These are phyloP conservation scores for Nelumbo lutea DNA, from an alignment of 164 flowering plant genomes.

Conservation along the genomic window DNA sequence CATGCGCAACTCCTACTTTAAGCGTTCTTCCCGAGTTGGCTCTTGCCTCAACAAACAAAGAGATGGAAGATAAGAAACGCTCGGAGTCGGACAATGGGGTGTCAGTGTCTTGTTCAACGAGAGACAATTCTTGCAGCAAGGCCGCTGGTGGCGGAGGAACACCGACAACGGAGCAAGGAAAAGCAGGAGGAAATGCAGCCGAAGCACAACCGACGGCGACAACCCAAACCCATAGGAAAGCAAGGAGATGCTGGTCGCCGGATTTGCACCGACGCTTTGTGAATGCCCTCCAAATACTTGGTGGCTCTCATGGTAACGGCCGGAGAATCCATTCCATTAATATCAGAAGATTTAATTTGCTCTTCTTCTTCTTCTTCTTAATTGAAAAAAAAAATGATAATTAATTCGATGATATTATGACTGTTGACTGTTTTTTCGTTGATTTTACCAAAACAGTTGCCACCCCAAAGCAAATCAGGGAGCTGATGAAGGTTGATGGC, in stretches of 20 bases:
- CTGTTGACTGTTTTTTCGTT: not conserved
- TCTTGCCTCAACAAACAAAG: conserved; percentile 49
- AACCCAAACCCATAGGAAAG: conserved; percentile 70
- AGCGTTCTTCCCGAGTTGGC: conserved; percentile 60
- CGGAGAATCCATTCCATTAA: too few relatives aligned
- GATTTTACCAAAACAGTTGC: conserved; percentile 53
- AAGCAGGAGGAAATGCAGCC: conserved; percentile 15
- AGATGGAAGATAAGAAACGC: conserved; percentile 42
- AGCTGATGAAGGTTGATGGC: conserved; percentile 98
- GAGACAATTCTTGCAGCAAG: conserved; percentile 29
- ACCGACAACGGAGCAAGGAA: conserved; percentile 30
- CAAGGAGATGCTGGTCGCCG: conserved; percentile 97
- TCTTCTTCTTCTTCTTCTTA: not conserved
- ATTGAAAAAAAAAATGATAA: not conserved
- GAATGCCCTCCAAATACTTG: conserved; percentile 92
- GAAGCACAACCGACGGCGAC: conserved; percentile 32
- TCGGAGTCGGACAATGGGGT: conserved; percentile 28
- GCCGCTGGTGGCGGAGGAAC: conserved; percentile 14
- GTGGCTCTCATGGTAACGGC: conserved; percentile 91
- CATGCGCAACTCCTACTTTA: conserved; percentile 19
- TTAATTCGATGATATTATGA: not conserved
- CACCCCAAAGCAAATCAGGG: conserved; percentile 97
- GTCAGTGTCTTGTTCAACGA: conserved; percentile 23
- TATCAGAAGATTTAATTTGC: too few relatives aligned
- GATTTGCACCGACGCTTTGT: conserved; percentile 94